These are phyloP conservation scores for Xylariomycetidae sp. DNA, from an alignment of 2,329 filamentous ascomycete genomes.

Conservation along the genomic window DNA sequence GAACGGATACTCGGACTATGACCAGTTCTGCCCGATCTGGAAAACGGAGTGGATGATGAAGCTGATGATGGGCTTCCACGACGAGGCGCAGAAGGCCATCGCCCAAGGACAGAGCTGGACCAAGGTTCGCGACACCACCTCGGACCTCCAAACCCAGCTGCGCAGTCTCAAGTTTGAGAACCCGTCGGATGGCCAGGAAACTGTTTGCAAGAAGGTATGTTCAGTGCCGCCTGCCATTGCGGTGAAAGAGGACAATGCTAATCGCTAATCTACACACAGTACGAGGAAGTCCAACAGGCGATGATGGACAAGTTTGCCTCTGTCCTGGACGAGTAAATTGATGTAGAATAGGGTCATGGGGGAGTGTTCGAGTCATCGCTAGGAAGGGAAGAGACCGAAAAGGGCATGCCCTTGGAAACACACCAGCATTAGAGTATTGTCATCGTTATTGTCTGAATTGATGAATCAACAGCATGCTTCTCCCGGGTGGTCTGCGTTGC, in stretches of 20 bases:
- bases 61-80: conserved; percentile 96
- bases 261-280: conserved; percentile 46
- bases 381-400: too few relatives aligned
- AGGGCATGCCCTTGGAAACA: too few relatives aligned
- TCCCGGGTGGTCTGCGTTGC: too few relatives aligned
- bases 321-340: conserved; percentile 83
- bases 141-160: conserved; percentile 77
- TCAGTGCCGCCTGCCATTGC: not conserved
- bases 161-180: conserved; percentile 96
- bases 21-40: conserved; percentile 98
- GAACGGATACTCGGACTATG: conserved; percentile 98
- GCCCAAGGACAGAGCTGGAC: conserved; percentile 85
- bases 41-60: conserved; percentile 99
- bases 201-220: conserved; percentile 74
- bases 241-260: conserved; percentile 1
- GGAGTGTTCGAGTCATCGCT: too few relatives aligned
- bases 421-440: conserved; percentile 1
- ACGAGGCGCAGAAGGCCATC: conserved; percentile 94
- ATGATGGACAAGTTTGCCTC: conserved; percentile 98
- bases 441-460: conserved; percentile 1
- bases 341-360: too few relatives aligned
- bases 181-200: conserved; percentile 76
- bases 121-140: conserved; percentile 87
- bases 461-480: too few relatives aligned
- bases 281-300: conserved; percentile 82